phyloP scores from a whole-genome alignment of 768 basidiomycete species.

The Amanita inopinata region DNA sequence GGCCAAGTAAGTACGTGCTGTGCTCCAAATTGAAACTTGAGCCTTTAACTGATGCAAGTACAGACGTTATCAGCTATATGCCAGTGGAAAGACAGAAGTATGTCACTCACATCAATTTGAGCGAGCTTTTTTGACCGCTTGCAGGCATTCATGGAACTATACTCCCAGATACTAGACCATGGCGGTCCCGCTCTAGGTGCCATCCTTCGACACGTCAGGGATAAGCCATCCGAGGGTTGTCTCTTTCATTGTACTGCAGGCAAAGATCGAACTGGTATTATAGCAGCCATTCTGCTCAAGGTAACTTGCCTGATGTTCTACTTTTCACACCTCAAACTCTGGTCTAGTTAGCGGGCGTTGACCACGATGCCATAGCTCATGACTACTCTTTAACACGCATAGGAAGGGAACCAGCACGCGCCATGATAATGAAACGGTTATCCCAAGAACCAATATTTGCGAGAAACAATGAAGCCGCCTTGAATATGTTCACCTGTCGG shows the following conservation, averaged over 20 bases:
- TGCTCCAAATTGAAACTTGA: constrained; percentile 9
- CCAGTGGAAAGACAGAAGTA: constrained; percentile 74
- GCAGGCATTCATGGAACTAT: constrained; percentile 74
- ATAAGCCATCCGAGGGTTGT: constrained; percentile 53
- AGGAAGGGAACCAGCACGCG: constrained; percentile 71
- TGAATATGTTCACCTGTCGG: constrained; percentile 82
- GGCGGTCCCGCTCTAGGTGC: constrained; percentile 59
- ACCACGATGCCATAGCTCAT: constrained; percentile 49
- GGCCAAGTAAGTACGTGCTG: constrained; percentile 62
- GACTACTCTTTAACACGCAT: constrained; percentile 75
- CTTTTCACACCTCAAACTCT: neutral
- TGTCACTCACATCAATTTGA: constrained; percentile 1
- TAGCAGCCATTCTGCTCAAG: constrained; percentile 64
- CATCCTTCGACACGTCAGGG: constrained; percentile 66
- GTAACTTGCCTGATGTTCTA: constrained; percentile 23
- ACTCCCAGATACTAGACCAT: constrained; percentile 72
- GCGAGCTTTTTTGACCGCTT: neutral
- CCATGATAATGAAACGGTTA: constrained; percentile 59
- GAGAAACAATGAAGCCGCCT: constrained; percentile 59
- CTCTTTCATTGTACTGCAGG: constrained; percentile 82
- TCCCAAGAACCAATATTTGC: constrained; percentile 66
- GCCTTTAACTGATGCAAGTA: constrained; percentile 14
- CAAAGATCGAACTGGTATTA: constrained; percentile 73
- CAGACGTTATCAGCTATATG: constrained; percentile 66
- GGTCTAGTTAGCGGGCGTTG: constrained; percentile 60